Conservation (phyloP, 106 monocot genomes). For the Agapanthus africanus region DNA sequence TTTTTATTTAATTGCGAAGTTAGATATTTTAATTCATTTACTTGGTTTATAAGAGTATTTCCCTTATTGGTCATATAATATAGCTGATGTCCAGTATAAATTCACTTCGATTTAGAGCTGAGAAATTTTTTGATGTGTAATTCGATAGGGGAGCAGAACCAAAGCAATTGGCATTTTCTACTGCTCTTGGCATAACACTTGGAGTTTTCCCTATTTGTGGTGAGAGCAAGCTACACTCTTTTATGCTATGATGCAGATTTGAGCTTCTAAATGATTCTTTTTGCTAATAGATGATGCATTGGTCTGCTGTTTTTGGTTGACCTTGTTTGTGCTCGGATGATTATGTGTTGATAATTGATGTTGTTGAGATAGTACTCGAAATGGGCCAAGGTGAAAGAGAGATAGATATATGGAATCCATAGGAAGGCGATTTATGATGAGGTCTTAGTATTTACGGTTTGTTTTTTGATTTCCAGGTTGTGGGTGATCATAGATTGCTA, state of each 20-base stretch:
- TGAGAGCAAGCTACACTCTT: slow-evolving; percentile 11
- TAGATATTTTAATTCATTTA: not conserved
- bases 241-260: not conserved
- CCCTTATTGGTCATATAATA: too few relatives aligned
- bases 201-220: slow-evolving; percentile 71
- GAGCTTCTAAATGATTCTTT: not conserved
- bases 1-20: not conserved
- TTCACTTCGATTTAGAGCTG: too few relatives aligned
- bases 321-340: not conserved
- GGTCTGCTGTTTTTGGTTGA: not conserved
- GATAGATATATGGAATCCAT: too few relatives aligned
- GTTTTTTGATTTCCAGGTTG: too few relatives aligned
- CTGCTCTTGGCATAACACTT: slow-evolving; percentile 55
- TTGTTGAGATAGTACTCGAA: not conserved
- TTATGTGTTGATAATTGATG: not conserved
- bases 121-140: not conserved
- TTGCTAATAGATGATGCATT: not conserved
- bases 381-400: not conserved
- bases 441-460: not conserved
- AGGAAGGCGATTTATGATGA: too few relatives aligned
- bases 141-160: slow-evolving; percentile 32
- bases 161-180: slow-evolving; percentile 51
- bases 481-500: too few relatives aligned
- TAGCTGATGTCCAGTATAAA: too few relatives aligned
- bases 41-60: not conserved